Evolutionary conservation across 2,329 filamentous ascomycete species (phyloP).

Genomic region (Penicillium aurantiogriseum): DNA sequence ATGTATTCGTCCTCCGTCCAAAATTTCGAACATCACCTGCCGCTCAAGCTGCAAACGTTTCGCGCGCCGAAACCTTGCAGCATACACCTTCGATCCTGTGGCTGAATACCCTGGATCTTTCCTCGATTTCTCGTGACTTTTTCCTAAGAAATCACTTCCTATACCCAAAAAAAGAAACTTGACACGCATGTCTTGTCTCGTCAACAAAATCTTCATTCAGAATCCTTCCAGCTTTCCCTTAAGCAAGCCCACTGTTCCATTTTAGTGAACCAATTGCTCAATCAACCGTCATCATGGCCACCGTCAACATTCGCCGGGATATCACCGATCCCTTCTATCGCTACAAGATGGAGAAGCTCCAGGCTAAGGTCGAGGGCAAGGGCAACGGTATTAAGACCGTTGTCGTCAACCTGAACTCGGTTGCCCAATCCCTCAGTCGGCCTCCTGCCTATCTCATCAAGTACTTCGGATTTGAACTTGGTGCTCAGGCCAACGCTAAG

Average conservation of each 20-base stretch:
- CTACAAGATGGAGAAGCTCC: slow-evolving; percentile 99
- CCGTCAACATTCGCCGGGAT: slow-evolving; percentile 97
- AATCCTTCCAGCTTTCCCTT: slow-evolving; percentile 36
- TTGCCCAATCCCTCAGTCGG: slow-evolving; percentile 86
- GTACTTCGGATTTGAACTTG: slow-evolving; percentile 98
- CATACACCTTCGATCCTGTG: slow-evolving; percentile 85
- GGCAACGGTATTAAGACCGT: slow-evolving; percentile 99
- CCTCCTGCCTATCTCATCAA: slow-evolving; percentile 97
- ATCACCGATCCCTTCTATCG: slow-evolving; percentile 98
- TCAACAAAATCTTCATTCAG: slow-evolving; percentile 47
- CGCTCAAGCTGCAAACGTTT: slow-evolving; percentile 95
- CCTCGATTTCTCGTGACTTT: slow-evolving; percentile 26
- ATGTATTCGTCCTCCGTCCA: slow-evolving; percentile 98
- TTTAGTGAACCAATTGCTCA: slow-evolving; percentile 28
- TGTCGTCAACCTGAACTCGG: slow-evolving; percentile 92
- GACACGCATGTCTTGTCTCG: slow-evolving; percentile 61
- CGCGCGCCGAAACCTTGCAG: slow-evolving; percentile 93
- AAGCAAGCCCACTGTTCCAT: slow-evolving; percentile 29
- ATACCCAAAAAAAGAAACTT: slow-evolving; percentile 25
- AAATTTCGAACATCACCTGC: slow-evolving; percentile 91
- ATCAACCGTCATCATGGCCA: slow-evolving; percentile 74
- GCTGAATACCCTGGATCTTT: slow-evolving; percentile 59
- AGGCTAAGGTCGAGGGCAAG: slow-evolving; percentile 99
- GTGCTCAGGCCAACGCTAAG: slow-evolving; percentile 97
- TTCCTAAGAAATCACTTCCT: slow-evolving; percentile 38